Conservation (phyloP, 495 filamentous ascomycete species). For the Aspergillus wentii region DNA sequence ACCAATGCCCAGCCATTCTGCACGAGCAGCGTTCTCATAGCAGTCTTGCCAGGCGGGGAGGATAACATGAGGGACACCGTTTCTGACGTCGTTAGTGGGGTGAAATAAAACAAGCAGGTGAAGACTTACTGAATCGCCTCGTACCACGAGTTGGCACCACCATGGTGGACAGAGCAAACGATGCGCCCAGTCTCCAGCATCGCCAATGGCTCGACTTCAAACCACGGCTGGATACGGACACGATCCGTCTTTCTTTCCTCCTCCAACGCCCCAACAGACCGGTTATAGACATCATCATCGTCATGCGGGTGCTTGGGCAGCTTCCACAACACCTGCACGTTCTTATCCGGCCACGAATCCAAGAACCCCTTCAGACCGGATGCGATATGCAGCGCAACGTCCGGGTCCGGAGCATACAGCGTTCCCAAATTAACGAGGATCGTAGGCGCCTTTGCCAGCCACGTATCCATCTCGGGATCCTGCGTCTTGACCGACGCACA, state of each 20-base stretch:
- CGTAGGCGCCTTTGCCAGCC: slow-evolving; percentile 40
- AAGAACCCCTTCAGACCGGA: slow-evolving; percentile 27
- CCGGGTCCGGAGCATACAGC: slow-evolving; percentile 26
- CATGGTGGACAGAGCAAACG: slow-evolving; percentile 47
- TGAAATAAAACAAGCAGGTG: too few species aligned
- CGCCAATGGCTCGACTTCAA: slow-evolving; percentile 41
- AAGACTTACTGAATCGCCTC: slow-evolving; percentile 45
- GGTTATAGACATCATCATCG: slow-evolving; percentile 18
- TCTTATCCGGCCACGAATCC: slow-evolving; percentile 12
- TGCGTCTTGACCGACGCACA: slow-evolving; percentile 25
- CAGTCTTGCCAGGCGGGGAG: slow-evolving; percentile 48
- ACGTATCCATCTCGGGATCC: slow-evolving; percentile 37
- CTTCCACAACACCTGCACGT: slow-evolving; percentile 47
- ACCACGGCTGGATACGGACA: slow-evolving; percentile 38
- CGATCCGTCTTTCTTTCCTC: slow-evolving; percentile 20
- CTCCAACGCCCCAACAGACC: slow-evolving; percentile 20
- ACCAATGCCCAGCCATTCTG: slow-evolving; percentile 45
- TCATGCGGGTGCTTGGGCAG: slow-evolving; percentile 23
- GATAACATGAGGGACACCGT: slow-evolving; percentile 45
- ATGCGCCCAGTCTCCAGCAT: slow-evolving; percentile 41
- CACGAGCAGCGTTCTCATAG: slow-evolving; percentile 43
- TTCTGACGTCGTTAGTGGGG: slow-evolving; percentile 20
- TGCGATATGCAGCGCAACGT: slow-evolving; percentile 33
- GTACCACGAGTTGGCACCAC: slow-evolving; percentile 48
- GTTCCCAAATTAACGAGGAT: slow-evolving; percentile 49